These are phyloP conservation scores for Picochlorum sp. DNA, from an alignment of 139 green algal species.

Conservation along the genomic window DNA sequence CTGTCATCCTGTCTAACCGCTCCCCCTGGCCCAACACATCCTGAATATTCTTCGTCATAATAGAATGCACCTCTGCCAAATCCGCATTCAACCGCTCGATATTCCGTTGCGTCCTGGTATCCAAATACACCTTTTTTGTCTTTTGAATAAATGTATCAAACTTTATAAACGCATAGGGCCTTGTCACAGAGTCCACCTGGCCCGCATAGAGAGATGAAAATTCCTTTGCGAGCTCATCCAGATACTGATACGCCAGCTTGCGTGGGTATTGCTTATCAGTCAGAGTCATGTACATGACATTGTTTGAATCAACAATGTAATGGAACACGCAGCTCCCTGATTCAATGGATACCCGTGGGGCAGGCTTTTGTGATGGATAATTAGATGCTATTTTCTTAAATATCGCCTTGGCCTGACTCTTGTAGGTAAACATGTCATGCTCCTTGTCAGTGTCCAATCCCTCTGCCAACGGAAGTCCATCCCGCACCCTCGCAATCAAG, in stretches of 20 bases:
- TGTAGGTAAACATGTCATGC: constrained; percentile 78
- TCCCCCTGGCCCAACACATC: constrained; percentile 96
- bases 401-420: constrained; percentile 87
- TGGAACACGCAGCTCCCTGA: constrained; percentile 70
- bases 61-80: constrained; percentile 82
- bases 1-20: constrained; percentile 82
- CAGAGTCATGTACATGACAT: constrained; percentile 86
- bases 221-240: constrained; percentile 93
- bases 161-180: constrained; percentile 99
- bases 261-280: constrained; percentile 86
- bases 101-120: constrained; percentile 96
- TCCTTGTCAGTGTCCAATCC: constrained; percentile 88
- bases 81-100: constrained; percentile 84
- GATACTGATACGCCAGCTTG: constrained; percentile 97
- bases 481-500: constrained; percentile 77
- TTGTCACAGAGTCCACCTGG: constrained; percentile 78
- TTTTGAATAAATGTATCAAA: constrained; percentile 99
- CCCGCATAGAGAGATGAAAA: constrained; percentile 79
- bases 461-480: constrained; percentile 93
- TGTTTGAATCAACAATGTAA: constrained; percentile 74
- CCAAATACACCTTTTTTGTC: constrained; percentile 95
- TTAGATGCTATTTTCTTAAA: constrained; percentile 38
- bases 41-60: constrained; percentile 98
- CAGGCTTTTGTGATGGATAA: constrained; percentile 8
- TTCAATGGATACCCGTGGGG: constrained; percentile 69